Evolutionary conservation across 192 early-diverging fungal species (phyloP), one percentile per base, ranked within the genome.

Genomic region (Backusella parvicylindrica): DNA sequence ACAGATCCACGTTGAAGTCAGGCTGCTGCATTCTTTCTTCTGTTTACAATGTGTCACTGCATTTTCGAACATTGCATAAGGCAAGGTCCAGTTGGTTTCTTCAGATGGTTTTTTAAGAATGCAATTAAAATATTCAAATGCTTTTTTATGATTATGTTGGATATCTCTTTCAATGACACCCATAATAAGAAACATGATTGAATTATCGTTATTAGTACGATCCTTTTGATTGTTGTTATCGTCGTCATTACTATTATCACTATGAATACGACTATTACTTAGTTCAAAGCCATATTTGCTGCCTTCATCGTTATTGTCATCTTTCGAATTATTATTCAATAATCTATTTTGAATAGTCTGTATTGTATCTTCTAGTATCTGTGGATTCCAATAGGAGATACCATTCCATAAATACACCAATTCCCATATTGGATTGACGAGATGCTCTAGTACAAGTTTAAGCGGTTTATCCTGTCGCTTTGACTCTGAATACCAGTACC

Each of bases 371-470:
- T 60, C 23, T 26, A 60, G 53, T 26, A 60, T 23, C 12, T 12
- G 11, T 21, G 53, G 53, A 21, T 12, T n/a, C 32, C 36, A 68
- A 21, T 37, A 78, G 60, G 8, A 35, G 65, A 78, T 72, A 13
- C 80, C 80, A 31, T 82, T 77, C 80, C 80, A 82, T 3, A 82
- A 64, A 50, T 82, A 82, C 21, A 82, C 71, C 2, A 82, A 23
- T 35, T 82, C 80, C 80, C 80, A 82, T 23, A 82, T 31, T 13
- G 80, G 80, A 67, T 82, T 74, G 6, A 82, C 63, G 9, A 77
- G 16, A 13, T 75, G 73, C n/a, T 47, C 73, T 35, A 65, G 23
- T 41, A 60, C 26, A 12, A 70, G 37, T 18, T 60, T 60, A 38
- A 37, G 33, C 12, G n/a, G 16, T 13, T 21, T 68, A 23, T 38